A percentile compares a stretch with the other conserved stretches of the same genome.
Evolutionary conservation across 805 yeast genomes (phyloP).

Genomic region (Lipomyces lipofer): DNA sequence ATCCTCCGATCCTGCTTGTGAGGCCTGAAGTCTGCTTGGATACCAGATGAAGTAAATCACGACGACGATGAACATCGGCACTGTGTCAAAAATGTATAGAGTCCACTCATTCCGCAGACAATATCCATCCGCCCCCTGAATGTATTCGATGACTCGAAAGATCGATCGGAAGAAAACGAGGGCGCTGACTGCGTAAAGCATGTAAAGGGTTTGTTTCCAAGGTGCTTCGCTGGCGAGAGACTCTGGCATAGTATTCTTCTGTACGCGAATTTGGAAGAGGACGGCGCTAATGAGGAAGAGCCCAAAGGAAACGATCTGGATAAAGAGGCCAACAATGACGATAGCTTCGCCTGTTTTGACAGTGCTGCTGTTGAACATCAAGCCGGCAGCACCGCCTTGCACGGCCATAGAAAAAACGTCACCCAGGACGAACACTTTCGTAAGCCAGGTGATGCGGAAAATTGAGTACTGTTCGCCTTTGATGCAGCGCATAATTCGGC

Average conservation of each 20-base stretch:
- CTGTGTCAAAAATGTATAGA: conserved; percentile 7
- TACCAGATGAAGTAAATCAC: background rate
- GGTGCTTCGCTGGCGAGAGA: background rate
- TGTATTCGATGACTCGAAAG: conserved; percentile 5
- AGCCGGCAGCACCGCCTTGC: conserved; percentile 35
- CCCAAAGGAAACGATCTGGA: conserved; percentile 40
- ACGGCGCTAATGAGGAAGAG: conserved; percentile 35
- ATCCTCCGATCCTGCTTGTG: background rate
- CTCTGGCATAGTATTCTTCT: background rate
- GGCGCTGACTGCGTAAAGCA: background rate
- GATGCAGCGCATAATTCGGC: conserved; percentile 21
- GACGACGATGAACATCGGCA: conserved; percentile 3
- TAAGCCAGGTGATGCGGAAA: conserved; percentile 24
- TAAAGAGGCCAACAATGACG: conserved; percentile 38
- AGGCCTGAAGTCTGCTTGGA: background rate
- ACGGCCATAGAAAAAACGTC: conserved; percentile 33
- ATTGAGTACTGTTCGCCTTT: conserved; percentile 21
- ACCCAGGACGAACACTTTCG: conserved; percentile 33
- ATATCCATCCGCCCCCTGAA: conserved; percentile 6
- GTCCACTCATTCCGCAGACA: conserved; percentile 7
- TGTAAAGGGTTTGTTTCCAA: background rate
- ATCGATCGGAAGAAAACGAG: conserved; percentile 7
- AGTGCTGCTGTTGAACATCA: too few species aligned
- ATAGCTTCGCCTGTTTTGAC: conserved; percentile 38
- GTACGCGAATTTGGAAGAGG: conserved; percentile 20